Percentiles rank a stretch among this genome's conserved stretches.
These are phyloP conservation scores for Aspergillaceae sp. DNA, from an alignment of 2,329 filamentous ascomycete species.

Conservation along the genomic window DNA sequence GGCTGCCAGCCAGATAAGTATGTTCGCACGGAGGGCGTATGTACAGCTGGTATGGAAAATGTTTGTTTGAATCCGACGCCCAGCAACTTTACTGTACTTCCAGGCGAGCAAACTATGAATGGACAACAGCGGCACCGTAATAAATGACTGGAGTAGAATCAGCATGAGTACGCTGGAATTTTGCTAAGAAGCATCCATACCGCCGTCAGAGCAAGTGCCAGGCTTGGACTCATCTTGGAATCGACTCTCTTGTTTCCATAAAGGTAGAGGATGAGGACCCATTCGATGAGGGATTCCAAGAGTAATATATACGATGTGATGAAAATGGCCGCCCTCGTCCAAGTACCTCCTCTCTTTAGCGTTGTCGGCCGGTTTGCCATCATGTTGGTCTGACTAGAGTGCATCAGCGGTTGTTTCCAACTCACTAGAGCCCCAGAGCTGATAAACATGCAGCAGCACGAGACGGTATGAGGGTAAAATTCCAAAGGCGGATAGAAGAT, in stretches of 20 bases:
- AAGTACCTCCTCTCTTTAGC: conserved; percentile 20
- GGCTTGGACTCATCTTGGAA: conserved; percentile 29
- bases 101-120: conserved; percentile 33
- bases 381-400: not conserved
- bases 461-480: too few species aligned
- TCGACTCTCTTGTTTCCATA: conserved; percentile 29
- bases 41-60: conserved; percentile 26
- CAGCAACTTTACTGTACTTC: conserved; percentile 27
- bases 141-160: conserved; percentile 20
- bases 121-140: conserved; percentile 28
- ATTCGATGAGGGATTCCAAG: conserved; percentile 27
- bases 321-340: conserved; percentile 30
- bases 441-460: too few species aligned
- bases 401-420: not conserved
- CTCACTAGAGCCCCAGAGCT: not conserved
- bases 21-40: conserved; percentile 27
- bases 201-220: conserved; percentile 27
- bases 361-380: conserved; percentile 2
- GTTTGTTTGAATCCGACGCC: conserved; percentile 23
- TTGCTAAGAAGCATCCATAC: conserved; percentile 16
- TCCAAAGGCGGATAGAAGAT: too few species aligned
- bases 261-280: conserved; percentile 26
- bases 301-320: conserved; percentile 27
- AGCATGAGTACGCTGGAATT: not conserved
- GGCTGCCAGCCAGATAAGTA: conserved; percentile 30